Percentiles rank a stretch among this genome's conserved stretches.
Conservation (phyloP, 2,329 filamentous ascomycete genomes). For the Xylariaceae sp. region DNA sequence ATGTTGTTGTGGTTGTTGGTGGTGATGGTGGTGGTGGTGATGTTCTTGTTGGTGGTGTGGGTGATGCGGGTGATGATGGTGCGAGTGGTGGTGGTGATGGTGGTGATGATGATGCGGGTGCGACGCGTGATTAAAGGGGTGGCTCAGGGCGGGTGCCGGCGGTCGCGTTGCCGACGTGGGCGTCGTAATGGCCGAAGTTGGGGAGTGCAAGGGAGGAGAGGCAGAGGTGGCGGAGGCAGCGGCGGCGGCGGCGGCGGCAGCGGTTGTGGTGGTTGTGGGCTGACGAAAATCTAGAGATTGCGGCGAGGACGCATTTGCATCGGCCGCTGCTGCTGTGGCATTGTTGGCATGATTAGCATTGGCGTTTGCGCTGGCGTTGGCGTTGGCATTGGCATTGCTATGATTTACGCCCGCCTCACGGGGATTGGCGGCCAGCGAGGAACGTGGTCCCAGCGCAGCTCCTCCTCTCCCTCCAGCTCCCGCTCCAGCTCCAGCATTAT, state of each 20-base stretch:
- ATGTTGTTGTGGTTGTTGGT: no score
- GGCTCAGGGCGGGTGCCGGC: slow-evolving; percentile 15
- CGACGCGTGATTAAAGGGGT: slow-evolving; percentile 22
- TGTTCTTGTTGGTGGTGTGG: slow-evolving; percentile 1
- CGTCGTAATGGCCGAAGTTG: slow-evolving; percentile 14
- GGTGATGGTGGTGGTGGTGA: background rate
- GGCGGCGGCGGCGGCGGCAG: slow-evolving; percentile 14
- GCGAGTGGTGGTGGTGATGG: slow-evolving; percentile 6
- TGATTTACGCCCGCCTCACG: no score
- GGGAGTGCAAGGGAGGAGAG: slow-evolving; percentile 14
- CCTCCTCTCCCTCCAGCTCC: slow-evolving; percentile 1
- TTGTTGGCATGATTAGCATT: slow-evolving; percentile 6
- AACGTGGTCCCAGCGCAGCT: slow-evolving; percentile 20
- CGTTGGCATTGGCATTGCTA: slow-evolving; percentile 6
- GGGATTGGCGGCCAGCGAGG: slow-evolving; percentile 1
- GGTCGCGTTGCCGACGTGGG: slow-evolving; percentile 22
- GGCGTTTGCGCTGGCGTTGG: slow-evolving; percentile 12
- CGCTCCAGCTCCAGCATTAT: background rate
- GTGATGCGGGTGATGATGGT: slow-evolving; percentile 10
- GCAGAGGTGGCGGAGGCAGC: slow-evolving; percentile 20
- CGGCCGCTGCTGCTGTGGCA: background rate
- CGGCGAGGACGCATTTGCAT: slow-evolving; percentile 21
- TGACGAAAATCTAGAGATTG: slow-evolving; percentile 26
- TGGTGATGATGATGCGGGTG: slow-evolving; percentile 12
- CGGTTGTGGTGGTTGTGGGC: slow-evolving; percentile 22